Conservation (phyloP, 257 asterid genomes). For the Cruciata laevipes region DNA sequence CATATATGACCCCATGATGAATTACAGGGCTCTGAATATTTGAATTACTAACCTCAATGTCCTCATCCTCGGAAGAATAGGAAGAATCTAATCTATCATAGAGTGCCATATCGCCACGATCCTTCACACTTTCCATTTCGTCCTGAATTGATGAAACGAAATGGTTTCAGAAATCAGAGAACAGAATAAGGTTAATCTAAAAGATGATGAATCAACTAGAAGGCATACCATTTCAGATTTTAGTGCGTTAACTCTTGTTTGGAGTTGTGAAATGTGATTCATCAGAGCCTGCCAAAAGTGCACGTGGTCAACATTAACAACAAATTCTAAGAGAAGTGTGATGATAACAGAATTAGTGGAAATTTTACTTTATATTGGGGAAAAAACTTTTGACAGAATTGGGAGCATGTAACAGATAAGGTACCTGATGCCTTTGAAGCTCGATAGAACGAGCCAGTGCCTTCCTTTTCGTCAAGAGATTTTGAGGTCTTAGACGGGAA, state of each 20-base stretch:
- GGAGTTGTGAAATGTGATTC: conserved; percentile 53
- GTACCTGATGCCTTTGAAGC: conserved; percentile 91
- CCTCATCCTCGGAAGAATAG: conserved; percentile 67
- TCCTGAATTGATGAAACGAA: conserved; percentile 35
- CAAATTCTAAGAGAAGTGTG: not conserved
- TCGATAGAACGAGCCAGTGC: conserved; percentile 97
- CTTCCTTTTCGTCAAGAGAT: conserved; percentile 86
- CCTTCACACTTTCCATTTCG: conserved; percentile 60
- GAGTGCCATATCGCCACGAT: conserved; percentile 52
- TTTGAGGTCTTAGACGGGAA: conserved; percentile 62
- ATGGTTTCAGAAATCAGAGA: not conserved
- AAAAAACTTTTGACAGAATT: too few relatives aligned
- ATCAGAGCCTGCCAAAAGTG: conserved; percentile 49
- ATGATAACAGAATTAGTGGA: not conserved
- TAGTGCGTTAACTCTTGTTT: conserved; percentile 48
- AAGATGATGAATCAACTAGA: conserved; percentile 12
- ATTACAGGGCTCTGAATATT: not conserved
- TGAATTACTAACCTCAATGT: conserved; percentile 55
- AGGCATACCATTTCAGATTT: conserved; percentile 62
- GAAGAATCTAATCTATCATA: conserved; percentile 60
- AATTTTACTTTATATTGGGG: not conserved
- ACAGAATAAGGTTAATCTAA: not conserved
- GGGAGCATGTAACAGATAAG: not conserved
- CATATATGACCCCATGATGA: not conserved
- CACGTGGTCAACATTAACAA: not conserved